phyloP scores from a whole-genome alignment of 2,329 filamentous ascomycete genomes.

The Ceratocystis eucalypticola region DNA sequence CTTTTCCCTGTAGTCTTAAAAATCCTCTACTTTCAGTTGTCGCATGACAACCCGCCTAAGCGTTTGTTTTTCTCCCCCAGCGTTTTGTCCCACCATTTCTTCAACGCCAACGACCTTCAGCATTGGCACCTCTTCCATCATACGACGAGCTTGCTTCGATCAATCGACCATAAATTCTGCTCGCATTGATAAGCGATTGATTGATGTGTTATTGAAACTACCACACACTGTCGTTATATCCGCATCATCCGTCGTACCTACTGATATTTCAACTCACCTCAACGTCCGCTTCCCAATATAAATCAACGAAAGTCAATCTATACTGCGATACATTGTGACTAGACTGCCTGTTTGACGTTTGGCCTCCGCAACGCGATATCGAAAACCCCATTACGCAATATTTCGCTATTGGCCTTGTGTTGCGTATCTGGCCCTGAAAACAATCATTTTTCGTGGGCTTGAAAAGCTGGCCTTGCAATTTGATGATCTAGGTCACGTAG shows the following conservation, averaged over 20 bases:
- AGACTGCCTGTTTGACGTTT: no score
- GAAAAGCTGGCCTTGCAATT: not conserved
- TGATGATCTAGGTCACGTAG: not conserved
- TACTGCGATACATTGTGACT: no score
- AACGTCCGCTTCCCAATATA: no score
- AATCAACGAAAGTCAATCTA: no score
- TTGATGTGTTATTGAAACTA: not conserved
- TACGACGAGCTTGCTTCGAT: not conserved
- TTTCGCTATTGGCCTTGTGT: not conserved
- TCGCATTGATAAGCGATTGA: not conserved
- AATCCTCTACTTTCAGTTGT: not conserved
- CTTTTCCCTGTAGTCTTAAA: constrained; percentile 5
- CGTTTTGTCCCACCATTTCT: constrained; percentile 2
- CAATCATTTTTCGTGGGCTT: not conserved
- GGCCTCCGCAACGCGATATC: no score
- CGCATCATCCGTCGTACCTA: not conserved
- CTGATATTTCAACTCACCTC: not conserved
- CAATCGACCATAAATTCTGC: not conserved
- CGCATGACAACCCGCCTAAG: constrained; percentile 2
- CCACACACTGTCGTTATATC: not conserved
- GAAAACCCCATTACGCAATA: no score
- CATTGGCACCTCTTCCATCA: not conserved
- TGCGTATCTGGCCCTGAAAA: not conserved
- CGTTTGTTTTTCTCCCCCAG: constrained; percentile 1
- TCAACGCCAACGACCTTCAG: not conserved